Evolutionary conservation across 352 stramenopile genomes (phyloP).

Genomic region (Sclerospora graminicola): DNA sequence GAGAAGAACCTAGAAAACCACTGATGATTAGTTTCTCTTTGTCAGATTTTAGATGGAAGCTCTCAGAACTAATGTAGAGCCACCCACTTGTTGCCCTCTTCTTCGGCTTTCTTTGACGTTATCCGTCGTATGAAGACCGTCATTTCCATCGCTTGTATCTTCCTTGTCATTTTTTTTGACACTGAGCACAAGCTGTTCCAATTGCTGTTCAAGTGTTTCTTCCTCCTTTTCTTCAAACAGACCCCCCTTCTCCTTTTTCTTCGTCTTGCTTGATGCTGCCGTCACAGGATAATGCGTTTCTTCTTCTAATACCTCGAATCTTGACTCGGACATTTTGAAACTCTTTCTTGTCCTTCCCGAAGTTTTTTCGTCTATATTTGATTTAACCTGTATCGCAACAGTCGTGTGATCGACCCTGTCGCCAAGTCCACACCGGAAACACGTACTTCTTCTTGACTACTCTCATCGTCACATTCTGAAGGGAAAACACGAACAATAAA

Average conservation of each 20-base stretch:
- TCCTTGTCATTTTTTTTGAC: constrained; percentile 21
- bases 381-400: too few relatives aligned
- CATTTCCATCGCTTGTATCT: neutral
- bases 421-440: too few relatives aligned
- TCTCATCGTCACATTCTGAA: too few relatives aligned
- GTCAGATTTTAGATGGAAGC: neutral
- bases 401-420: too few relatives aligned
- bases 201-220: constrained; percentile 54
- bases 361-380: too few relatives aligned
- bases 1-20: constrained; percentile 62
- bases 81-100: constrained; percentile 73
- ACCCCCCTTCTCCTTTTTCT: constrained; percentile 6
- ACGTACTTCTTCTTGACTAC: too few relatives aligned
- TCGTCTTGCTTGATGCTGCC: constrained; percentile 21
- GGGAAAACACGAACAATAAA: too few relatives aligned
- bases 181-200: constrained; percentile 43
- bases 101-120: constrained; percentile 61
- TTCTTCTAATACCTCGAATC: constrained; percentile 82
- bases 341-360: too few relatives aligned
- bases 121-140: constrained; percentile 8
- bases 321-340: constrained; percentile 10
- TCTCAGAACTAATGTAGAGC: neutral
- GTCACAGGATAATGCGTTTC: constrained; percentile 61
- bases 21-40: too few relatives aligned
- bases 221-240: constrained; percentile 22